Evolutionary conservation across 768 basidiomycete genomes (phyloP).

Genomic region (Collybia sordida): DNA sequence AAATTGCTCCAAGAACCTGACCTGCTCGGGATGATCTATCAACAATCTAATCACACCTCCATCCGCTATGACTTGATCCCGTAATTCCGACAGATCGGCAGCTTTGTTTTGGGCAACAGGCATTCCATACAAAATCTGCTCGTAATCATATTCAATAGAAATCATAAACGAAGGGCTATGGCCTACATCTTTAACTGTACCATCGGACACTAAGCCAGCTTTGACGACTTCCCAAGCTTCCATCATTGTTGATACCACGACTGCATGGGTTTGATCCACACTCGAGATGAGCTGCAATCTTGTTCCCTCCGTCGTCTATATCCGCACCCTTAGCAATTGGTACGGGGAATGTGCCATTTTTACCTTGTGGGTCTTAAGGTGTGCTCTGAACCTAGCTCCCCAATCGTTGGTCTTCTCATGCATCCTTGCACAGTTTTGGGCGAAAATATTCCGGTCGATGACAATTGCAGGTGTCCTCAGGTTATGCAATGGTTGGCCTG

Average conservation of each 20-base stretch:
- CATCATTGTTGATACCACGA: conserved; percentile 80
- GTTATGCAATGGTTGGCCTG: conserved; percentile 51
- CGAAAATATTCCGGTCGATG: conserved; percentile 73
- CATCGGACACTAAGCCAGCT: conserved; percentile 67
- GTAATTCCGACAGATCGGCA: conserved; percentile 61
- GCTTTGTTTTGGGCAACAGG: conserved; percentile 73
- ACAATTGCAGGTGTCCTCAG: conserved; percentile 79
- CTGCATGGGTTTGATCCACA: conserved; percentile 53
- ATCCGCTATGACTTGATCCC: conserved; percentile 50
- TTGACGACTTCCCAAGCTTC: conserved; percentile 77
- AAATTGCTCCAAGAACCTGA: conserved; percentile 61
- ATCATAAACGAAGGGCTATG: background rate
- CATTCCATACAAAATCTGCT: conserved; percentile 78
- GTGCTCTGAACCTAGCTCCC: conserved; percentile 75
- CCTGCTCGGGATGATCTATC: conserved; percentile 75
- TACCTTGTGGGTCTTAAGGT: conserved; percentile 86
- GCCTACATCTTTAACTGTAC: conserved; percentile 75
- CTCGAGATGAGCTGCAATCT: conserved; percentile 62
- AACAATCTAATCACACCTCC: conserved; percentile 68
- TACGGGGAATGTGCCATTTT: conserved; percentile 1
- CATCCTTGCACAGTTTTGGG: conserved; percentile 73
- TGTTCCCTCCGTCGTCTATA: conserved; percentile 74
- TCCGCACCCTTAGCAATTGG: conserved; percentile 7
- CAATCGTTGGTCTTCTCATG: conserved; percentile 62
- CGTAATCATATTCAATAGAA: background rate